Evolutionary conservation across 768 basidiomycete genomes (phyloP), one percentile per base, ranked within the genome.

Genomic region (Termitomyces sp.): DNA sequence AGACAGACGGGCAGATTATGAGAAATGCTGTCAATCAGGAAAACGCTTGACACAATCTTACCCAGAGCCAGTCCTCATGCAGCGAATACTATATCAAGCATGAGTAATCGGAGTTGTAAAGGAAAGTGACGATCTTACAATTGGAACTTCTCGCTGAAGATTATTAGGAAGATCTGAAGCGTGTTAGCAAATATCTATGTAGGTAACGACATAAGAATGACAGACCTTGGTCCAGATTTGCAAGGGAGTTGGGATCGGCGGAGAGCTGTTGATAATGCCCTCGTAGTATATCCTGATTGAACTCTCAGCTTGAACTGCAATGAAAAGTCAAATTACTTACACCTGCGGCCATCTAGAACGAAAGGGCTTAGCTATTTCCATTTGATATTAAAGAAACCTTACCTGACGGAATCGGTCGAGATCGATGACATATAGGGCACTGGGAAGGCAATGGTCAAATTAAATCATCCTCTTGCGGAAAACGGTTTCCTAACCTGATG

Each of bases 41-140:
- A 40, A 50, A 14, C 15, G 21, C 21, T 26, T 7, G 11, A 26
- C 17, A n/a, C 28, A 53, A 15, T 69, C 78, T 53, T 68, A 92
- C 91, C 96, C 97, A 99, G 63, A 98, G 73, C 97, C 97, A 99
- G 64, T 94, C 90, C 70, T 94, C 89, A 57, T 84, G 83, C 15
- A 98, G 75, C 0, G 97, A 94, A 71, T 82, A 89, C 92, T 95
- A 35, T 57, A 5, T 54, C 55, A 12, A 50, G 7, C 54, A 11
- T 56, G 54, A 55, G 50, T 7, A 14, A 33, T 5, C 37, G 4
- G 1, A 17, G 40, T 21, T 42, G 26, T 10, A 7, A 11, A 33
- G 3, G 12, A 40, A 19, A 59, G 26, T 10, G 23, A 50, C 33
- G 33, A 15, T 4, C 91, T 76, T 70, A 94, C 92, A 56, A 99